These are phyloP conservation scores for Cordyceps cateniannulata DNA, from an alignment of 2,329 filamentous ascomycete genomes.

Conservation along the genomic window DNA sequence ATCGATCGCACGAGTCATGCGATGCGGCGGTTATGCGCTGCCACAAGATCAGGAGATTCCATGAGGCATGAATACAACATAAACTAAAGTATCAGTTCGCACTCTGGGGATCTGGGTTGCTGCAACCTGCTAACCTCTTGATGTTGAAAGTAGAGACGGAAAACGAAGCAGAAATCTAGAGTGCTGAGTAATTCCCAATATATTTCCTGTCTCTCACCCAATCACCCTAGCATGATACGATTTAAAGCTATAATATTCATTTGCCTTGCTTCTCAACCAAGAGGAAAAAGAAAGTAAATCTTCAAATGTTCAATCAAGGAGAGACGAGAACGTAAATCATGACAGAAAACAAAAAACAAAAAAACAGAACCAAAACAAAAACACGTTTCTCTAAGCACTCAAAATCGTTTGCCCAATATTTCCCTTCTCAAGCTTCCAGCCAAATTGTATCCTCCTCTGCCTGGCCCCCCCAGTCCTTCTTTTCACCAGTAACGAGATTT, in stretches of 20 bases:
- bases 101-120: no score
- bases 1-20: neutral
- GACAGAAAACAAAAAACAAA: neutral
- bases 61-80: neutral
- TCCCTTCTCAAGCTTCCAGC: neutral
- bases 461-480: neutral
- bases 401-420: neutral
- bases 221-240: neutral
- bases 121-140: neutral
- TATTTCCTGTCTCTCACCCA: neutral
- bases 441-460: neutral
- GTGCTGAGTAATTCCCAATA: neutral
- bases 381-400: neutral
- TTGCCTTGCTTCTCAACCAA: neutral
- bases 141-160: neutral
- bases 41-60: neutral
- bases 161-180: neutral
- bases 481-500: neutral
- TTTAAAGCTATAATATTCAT: neutral
- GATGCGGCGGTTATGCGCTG: no score
- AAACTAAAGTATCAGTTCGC: neutral
- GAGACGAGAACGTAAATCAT: neutral
- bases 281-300: neutral
- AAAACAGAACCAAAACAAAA: neutral
- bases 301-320: neutral